These are phyloP conservation scores for Lentinula boryana DNA, from an alignment of 768 basidiomycete species.

Conservation along the genomic window DNA sequence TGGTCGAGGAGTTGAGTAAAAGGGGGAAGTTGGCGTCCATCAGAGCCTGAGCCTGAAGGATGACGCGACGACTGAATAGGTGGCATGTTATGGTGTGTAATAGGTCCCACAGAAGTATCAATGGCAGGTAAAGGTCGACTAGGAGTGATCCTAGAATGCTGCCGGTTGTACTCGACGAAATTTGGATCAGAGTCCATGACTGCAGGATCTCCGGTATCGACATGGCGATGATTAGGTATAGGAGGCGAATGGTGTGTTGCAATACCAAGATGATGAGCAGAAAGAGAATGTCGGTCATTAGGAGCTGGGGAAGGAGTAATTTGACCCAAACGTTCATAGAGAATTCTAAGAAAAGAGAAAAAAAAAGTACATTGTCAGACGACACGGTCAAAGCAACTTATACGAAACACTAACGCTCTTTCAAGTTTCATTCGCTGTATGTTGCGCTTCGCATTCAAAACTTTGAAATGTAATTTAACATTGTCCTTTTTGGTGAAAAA, in stretches of 20 bases:
- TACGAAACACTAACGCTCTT: slow-evolving; percentile 61
- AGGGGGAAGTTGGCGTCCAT: slow-evolving; percentile 44
- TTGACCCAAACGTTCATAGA: slow-evolving; percentile 72
- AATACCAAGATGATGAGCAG: slow-evolving; percentile 10
- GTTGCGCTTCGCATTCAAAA: slow-evolving; percentile 71
- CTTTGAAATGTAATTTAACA: slow-evolving; percentile 80
- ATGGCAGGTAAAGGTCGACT: slow-evolving; percentile 41
- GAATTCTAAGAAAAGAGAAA: slow-evolving; percentile 38
- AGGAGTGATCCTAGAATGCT: slow-evolving; percentile 39
- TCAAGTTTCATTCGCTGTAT: slow-evolving; percentile 87
- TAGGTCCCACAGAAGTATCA: slow-evolving; percentile 43
- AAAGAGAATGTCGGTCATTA: slow-evolving; percentile 13
- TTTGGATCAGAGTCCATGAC: slow-evolving; percentile 41
- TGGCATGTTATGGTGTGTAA: slow-evolving; percentile 4
- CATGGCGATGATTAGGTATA: slow-evolving; percentile 16
- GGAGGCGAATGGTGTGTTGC: slow-evolving; percentile 20
- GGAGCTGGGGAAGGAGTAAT: slow-evolving; percentile 38
- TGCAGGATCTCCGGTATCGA: slow-evolving; percentile 26
- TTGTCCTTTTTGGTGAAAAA: slow-evolving; percentile 59
- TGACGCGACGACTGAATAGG: slow-evolving; percentile 30
- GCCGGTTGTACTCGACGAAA: slow-evolving; percentile 43
- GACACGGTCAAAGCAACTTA: slow-evolving; percentile 13
- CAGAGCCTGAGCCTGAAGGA: slow-evolving; percentile 24
- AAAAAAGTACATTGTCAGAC: background rate
- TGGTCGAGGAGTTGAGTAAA: slow-evolving; percentile 37